Evolutionary conservation across 352 stramenopile species (phyloP), one percentile per base, ranked within the genome.

Genomic region (Globisporangium perplexum): DNA sequence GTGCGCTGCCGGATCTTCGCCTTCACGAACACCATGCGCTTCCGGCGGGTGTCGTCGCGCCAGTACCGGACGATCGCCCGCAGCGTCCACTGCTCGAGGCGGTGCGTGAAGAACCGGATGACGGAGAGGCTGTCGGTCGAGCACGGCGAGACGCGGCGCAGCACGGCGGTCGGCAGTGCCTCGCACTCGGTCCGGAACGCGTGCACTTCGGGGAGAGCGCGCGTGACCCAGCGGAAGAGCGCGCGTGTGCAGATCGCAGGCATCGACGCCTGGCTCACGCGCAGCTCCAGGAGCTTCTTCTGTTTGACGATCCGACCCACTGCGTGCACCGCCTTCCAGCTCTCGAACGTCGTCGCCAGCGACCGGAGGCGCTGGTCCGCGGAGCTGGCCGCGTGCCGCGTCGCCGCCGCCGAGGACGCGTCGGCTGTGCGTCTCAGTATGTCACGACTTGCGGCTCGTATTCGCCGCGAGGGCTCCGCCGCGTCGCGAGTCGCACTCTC

Each of bases 191-290:
- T 63, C 4, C 47, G 26, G 8, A 73, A 66, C 39, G 50, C 14
- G 7, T 69, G 26, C 18, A 61, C 53, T 26, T 65, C 63, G 3
- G 73, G 74, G 0, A 89, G 60, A 35, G 57, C 64, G 5, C 57
- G 10, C 4, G 47, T 48, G 30, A 87, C 55, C 75, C 78, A 89
- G 23, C 59, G 71, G 49, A 87, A 84, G 14, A 86, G 18, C 0
- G 72, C 66, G 44, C 69, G 54, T 8, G 65, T 74, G 41, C 72
- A 74, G 18, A 64, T 48, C 3, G 68, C 55, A 14, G 69, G 50
- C 18, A 74, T 52, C 6, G 73, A 18, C 0, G 60, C 47, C 7
- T 71, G 65, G 0, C 59, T 53, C 20, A 68, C 38, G 1, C 57
- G 57, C 7, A 67, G 2, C 33, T 75, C 55, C 1, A 70, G 65